These are phyloP conservation scores for Coelastrella sp. DNA, from an alignment of 139 green algal species.

Conservation along the genomic window DNA sequence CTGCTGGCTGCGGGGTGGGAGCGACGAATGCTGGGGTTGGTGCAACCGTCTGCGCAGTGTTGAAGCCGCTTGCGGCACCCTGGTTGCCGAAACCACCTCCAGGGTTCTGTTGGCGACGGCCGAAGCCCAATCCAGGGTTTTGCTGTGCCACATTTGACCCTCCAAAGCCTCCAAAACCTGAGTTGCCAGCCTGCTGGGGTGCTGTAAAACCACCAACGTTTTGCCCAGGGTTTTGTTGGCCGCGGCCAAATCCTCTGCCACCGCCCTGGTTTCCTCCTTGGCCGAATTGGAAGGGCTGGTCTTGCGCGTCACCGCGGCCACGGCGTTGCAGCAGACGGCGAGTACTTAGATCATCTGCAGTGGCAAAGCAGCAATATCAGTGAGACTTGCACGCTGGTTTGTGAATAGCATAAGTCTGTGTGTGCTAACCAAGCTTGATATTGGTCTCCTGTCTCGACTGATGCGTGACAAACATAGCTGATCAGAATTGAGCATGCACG, in stretches of 20 bases:
- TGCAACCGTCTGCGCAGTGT: not conserved
- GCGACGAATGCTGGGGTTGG: not conserved
- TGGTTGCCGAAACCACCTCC: not conserved
- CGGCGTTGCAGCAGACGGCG: no score
- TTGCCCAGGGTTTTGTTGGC: not conserved
- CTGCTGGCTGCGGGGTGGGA: not conserved
- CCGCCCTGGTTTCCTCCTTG: not conserved
- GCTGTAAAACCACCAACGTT: not conserved
- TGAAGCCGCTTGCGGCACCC: not conserved
- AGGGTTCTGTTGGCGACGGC: not conserved
- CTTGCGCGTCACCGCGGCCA: not conserved
- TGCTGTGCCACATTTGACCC: not conserved
- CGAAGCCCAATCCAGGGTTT: not conserved
- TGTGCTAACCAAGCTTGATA: no score
- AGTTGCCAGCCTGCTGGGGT: not conserved
- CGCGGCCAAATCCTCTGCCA: not conserved
- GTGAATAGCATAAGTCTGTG: no score
- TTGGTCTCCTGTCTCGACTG: no score
- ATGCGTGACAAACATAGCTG: no score
- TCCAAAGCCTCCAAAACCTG: not conserved
- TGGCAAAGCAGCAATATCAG: no score
- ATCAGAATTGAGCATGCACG: no score
- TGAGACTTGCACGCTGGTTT: no score
- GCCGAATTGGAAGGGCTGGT: not conserved
- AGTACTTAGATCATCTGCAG: no score